Evolutionary conservation across 306 rosid species (phyloP).

Genomic region (Prunus persica): DNA sequence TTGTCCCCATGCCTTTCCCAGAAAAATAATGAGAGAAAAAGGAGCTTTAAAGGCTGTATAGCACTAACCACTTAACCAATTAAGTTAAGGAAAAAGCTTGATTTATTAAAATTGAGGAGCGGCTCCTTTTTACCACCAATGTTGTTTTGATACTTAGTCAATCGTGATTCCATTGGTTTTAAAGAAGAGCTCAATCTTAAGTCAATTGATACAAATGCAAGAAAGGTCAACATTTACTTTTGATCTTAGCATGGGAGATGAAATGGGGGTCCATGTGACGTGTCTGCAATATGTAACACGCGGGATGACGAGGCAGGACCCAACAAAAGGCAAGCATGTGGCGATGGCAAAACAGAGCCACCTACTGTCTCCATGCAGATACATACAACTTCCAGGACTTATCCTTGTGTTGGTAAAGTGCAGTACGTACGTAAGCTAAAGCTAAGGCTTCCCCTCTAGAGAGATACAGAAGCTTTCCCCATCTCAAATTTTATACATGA

Average conservation of each 20-base stretch:
- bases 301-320: slow-evolving; percentile 30
- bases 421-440: not conserved
- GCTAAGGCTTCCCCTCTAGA: not conserved
- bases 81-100: too few species aligned
- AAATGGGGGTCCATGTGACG: slow-evolving; percentile 7
- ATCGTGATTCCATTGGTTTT: too few species aligned
- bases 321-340: slow-evolving; percentile 26
- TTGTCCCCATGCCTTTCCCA: too few species aligned
- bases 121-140: too few species aligned
- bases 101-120: too few species aligned
- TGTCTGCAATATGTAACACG: slow-evolving; percentile 9
- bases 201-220: not conserved
- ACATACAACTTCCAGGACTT: not conserved
- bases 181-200: not conserved
- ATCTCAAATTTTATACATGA: not conserved
- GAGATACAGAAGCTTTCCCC: not conserved
- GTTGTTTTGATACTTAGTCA: too few species aligned
- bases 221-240: slow-evolving; percentile 22
- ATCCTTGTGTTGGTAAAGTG: slow-evolving; percentile 4
- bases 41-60: too few species aligned
- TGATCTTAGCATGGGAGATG: not conserved
- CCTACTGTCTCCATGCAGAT: not conserved
- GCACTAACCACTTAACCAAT: too few species aligned
- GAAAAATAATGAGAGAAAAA: too few species aligned
- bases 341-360: slow-evolving; percentile 11